Evolutionary conservation across 331 rosid genomes (phyloP).

Genomic region (Saraca asoca): DNA sequence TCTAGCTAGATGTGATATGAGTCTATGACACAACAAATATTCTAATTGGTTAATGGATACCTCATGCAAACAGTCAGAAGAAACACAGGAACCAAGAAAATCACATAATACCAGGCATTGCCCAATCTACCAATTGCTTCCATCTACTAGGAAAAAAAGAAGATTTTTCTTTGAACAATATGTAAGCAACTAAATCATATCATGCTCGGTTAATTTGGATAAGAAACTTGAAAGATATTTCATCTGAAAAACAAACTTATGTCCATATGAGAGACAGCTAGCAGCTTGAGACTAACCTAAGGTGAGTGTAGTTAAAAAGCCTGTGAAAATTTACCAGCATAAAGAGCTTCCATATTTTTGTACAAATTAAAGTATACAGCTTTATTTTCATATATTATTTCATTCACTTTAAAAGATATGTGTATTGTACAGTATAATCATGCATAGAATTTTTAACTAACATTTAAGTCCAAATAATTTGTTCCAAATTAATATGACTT

Average conservation of each 20-base stretch:
- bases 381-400: no score
- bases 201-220: background rate
- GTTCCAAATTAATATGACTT: background rate
- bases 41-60: background rate
- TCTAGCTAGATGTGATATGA: constrained; percentile 4
- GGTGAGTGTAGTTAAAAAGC: no score
- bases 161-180: background rate
- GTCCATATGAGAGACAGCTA: background rate
- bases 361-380: no score
- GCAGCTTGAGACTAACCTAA: background rate
- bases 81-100: background rate
- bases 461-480: no score
- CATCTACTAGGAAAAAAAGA: background rate
- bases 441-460: no score
- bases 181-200: background rate
- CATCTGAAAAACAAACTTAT: background rate
- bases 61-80: background rate
- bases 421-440: no score
- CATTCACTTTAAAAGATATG: no score
- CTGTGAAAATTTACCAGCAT: no score
- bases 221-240: background rate
- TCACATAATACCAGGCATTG: background rate
- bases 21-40: background rate
- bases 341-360: no score
- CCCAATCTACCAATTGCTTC: no score